phyloP scores from a whole-genome alignment of 176 grass and related monocot genomes.

The Melocanna baccifera region DNA sequence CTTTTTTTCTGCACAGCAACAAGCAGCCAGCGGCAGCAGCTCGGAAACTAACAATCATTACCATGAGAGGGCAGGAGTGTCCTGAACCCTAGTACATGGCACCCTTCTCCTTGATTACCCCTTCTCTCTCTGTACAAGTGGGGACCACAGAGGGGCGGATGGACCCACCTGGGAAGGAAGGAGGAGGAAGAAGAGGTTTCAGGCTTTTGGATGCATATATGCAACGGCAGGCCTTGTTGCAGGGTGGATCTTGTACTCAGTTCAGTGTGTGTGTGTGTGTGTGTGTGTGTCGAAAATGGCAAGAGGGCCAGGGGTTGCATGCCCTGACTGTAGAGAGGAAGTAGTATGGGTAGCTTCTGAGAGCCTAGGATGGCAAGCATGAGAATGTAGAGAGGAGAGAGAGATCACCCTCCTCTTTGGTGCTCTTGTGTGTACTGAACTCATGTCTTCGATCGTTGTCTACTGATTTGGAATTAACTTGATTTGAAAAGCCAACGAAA shows the following conservation, averaged over 20 bases:
- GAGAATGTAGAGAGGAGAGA: neutral
- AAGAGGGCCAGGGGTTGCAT: neutral
- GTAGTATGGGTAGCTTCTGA: neutral
- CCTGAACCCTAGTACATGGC: neutral
- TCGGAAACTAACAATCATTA: conserved; percentile 32
- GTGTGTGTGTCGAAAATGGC: neutral
- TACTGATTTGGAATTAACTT: too few relatives aligned
- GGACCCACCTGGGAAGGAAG: neutral
- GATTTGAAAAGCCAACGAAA: too few relatives aligned
- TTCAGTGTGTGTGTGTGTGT: neutral
- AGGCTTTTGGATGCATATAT: neutral
- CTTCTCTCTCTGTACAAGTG: neutral
- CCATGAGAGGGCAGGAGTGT: neutral
- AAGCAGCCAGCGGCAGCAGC: neutral
- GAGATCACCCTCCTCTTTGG: neutral
- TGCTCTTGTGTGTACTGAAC: neutral
- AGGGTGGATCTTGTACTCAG: neutral
- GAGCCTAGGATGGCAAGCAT: neutral
- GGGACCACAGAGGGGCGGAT: neutral
- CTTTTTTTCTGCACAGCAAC: neutral
- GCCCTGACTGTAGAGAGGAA: neutral
- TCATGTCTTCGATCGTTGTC: neutral
- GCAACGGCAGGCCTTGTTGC: neutral
- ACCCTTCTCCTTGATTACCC: neutral
- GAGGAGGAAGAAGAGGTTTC: neutral